A percentile compares a stretch with the other conserved stretches of the same genome.
Evolutionary conservation across 2,329 filamentous ascomycete genomes (phyloP).

Genomic region (Blumeria hordei): DNA sequence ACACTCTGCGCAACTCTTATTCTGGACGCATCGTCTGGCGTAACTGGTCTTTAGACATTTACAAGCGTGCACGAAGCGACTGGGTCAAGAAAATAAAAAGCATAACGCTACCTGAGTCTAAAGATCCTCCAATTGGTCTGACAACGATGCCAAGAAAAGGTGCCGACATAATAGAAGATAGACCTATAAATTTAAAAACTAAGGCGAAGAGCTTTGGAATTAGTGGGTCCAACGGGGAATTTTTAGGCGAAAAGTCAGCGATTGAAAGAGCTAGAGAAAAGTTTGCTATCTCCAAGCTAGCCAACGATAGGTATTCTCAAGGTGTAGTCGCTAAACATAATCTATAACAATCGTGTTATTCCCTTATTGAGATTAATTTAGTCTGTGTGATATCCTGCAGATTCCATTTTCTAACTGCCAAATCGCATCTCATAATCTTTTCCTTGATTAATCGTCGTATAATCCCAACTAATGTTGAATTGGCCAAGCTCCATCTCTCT

Average conservation of each 20-base stretch:
- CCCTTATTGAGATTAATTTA: too few species aligned
- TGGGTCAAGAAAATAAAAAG: conserved; percentile 36
- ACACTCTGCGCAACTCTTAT: conserved; percentile 34
- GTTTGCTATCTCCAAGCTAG: conserved; percentile 5
- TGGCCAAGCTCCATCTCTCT: too few species aligned
- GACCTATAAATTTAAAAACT: conserved; percentile 2
- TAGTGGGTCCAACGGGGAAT: background rate
- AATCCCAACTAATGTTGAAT: too few species aligned
- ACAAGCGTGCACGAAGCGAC: conserved; percentile 34
- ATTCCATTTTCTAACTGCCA: too few species aligned
- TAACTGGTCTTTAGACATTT: conserved; percentile 53
- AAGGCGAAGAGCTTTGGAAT: conserved; percentile 4
- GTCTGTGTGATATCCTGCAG: too few species aligned
- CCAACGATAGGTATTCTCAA: too few species aligned
- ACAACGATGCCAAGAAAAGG: background rate
- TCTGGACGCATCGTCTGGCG: conserved; percentile 45
- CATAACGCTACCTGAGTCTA: background rate
- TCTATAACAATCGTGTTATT: too few species aligned
- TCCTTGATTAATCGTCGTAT: too few species aligned
- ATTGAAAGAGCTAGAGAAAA: conserved; percentile 14
- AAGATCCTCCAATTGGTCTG: background rate
- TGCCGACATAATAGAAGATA: background rate
- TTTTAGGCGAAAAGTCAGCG: conserved; percentile 7
- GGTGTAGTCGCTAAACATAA: too few species aligned
- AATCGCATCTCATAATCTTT: too few species aligned